Percentiles rank a stretch among this genome's conserved stretches.
Evolutionary conservation across 1,284 basidiomycete species (phyloP).

Genomic region (Ustilago tritici): DNA sequence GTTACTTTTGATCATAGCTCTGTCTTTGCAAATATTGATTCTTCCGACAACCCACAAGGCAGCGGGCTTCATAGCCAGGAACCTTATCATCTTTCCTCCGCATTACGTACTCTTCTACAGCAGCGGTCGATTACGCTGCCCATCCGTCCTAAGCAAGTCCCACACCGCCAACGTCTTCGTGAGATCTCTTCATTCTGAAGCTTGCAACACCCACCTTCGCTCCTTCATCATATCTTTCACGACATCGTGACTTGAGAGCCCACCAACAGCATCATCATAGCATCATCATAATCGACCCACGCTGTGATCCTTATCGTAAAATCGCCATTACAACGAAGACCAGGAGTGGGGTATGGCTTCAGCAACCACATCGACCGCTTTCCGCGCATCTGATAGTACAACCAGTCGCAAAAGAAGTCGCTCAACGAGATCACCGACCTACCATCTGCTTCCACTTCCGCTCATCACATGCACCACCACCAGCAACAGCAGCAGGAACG

Average conservation of each 20-base stretch:
- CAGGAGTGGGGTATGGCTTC: constrained; percentile 16
- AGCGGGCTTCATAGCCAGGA: constrained; percentile 3
- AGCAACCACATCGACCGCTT: constrained; percentile 4
- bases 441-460: not conserved
- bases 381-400: not conserved
- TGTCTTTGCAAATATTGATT: constrained; percentile 2
- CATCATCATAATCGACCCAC: not conserved
- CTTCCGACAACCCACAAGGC: not conserved
- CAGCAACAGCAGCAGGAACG: not conserved
- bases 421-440: constrained; percentile 4
- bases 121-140: not conserved
- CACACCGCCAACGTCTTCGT: not conserved
- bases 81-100: constrained; percentile 1
- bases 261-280: not conserved
- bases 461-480: not conserved
- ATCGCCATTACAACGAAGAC: not conserved
- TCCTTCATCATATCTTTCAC: not conserved
- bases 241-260: not conserved
- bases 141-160: not conserved
- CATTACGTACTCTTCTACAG: not conserved
- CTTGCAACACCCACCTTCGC: not conserved
- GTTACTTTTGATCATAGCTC: not conserved
- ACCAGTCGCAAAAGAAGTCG: not conserved
- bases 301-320: not conserved
- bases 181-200: not conserved